Evolutionary conservation across 176 grass and related monocot species (phyloP), one percentile per base, ranked within the genome.

Genomic region (Saccharum spontaneum): DNA sequence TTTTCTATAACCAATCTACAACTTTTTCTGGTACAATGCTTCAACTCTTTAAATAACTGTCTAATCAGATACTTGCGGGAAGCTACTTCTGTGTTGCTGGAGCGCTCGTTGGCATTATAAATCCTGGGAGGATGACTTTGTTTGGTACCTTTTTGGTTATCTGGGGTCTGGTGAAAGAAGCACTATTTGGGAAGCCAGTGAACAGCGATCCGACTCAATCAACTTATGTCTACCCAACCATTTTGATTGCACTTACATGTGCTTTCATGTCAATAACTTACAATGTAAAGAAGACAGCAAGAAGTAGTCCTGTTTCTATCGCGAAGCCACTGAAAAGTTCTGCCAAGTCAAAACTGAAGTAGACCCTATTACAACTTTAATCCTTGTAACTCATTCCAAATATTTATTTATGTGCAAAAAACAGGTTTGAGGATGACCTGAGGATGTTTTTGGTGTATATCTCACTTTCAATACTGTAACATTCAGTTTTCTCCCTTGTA

Each of bases 31-130:
- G 50, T 52, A n/a, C 34, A 72, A 65, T 63, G 33, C 15, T n/a
- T 75, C 8, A 76, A 75, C 26, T 65, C 11, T 31, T 31, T 48
- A 74, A 46, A 82, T 67, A 71, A 65, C 12, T 78, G 7, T 30
- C 54, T 24, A 54, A 82, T 45, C 85, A 94, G 96, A 95, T 98
- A 87, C 91, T 98, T 85, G 91, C 91, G 8, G 96, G 96, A 81
- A 95, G 96, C 86, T 98, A 98, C 83, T 98, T 98, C 78, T 98
- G 91, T 52, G 96, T 92, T 83, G 93, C 96, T 22, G 91, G 96
- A 79, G 93, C 87, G 38, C 62, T 98, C 7, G 71, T 90, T 5
- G 93, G 96, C 79, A 77, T 98, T 22, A 89, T 98, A 76, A 95
- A 92, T 69, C 93, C 93, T 33, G 93, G 91, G 37, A 95, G 96